Base-by-base conservation (phyloP, 805 yeast species). In the Komagataella kurtzmanii region DNA sequence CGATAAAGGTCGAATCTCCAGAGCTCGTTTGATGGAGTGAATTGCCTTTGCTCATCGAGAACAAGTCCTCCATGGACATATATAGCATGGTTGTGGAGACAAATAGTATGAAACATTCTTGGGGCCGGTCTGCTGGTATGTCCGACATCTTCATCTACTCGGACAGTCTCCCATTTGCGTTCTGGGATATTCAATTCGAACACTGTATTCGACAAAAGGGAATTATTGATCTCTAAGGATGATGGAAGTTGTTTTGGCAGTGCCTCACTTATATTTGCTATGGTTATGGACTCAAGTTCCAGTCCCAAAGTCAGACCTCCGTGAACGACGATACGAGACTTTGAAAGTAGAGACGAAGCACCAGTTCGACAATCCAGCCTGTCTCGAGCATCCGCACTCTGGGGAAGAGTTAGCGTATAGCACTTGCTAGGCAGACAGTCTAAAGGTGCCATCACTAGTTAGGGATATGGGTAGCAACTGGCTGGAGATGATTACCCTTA, bases 261-360 rank as follows among this genome's bases (percentile, higher is more conserved):
- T n/a, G 66, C 68, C 14, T 58, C 54, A 49, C 66, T 60, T 36
- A 81, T 61, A 24, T 70, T 72, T 2, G 61, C 59, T 17, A 74
- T 61, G 10, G 75, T 66, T 24, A 73, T 65, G 2, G 67, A 59
- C 3, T 65, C 57, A 44, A 82, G 59, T 48, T 76, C 76, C 17
- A 85, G 59, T 1, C 83, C 85, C 7, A 80, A 63, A 0, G 80
- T 75, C 17, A 82, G 65, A 0, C 93, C 93, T n/a, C 90, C 91
- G 61, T 71, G 78, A 0, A 79, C 81, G 30, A 81, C 74, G 1
- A 85, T 70, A 49, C 80, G 69, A 5, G 90, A 83, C 57, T 80
- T 76, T 44, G 75, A 70, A 23, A 81, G 69, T 1, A 75, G 67
- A 1, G 80, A 66, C 0, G 88, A 79, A 1, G 88, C 77, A 14